These are phyloP conservation scores for Abrus pulchellus DNA, from an alignment of 306 rosid genomes.

Conservation along the genomic window DNA sequence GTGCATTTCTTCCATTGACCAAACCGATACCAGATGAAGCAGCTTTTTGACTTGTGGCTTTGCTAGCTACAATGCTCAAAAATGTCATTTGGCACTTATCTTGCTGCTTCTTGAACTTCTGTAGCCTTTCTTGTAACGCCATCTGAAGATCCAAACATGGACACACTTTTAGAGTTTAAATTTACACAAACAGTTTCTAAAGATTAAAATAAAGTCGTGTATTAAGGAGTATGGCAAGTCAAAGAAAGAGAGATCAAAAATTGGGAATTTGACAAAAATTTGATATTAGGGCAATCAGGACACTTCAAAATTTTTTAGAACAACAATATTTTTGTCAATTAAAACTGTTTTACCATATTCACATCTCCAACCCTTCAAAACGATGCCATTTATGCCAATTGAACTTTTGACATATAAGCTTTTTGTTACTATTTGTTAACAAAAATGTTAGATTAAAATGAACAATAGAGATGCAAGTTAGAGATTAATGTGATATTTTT, in stretches of 20 bases:
- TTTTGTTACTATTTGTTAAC: too few relatives aligned
- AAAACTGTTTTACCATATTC: too few relatives aligned
- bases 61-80: slow-evolving; percentile 69
- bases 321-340: too few relatives aligned
- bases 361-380: too few relatives aligned
- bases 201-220: background rate
- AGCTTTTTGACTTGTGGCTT: slow-evolving; percentile 50
- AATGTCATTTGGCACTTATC: slow-evolving; percentile 73
- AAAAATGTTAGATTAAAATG: too few relatives aligned
- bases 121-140: slow-evolving; percentile 71
- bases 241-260: background rate
- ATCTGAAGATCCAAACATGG: slow-evolving; percentile 47
- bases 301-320: too few relatives aligned
- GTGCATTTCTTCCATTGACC: slow-evolving; percentile 55
- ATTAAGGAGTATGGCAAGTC: background rate
- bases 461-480: too few relatives aligned
- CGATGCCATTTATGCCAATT: too few relatives aligned
- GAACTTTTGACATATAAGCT: too few relatives aligned
- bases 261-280: background rate
- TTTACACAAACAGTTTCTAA: background rate
- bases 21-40: slow-evolving; percentile 24
- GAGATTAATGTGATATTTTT: too few relatives aligned
- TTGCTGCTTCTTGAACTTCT: slow-evolving; percentile 80
- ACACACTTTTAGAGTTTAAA: background rate
- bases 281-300: too few relatives aligned